Percentiles rank a stretch among this genome's conserved stretches.
phyloP scores from a whole-genome alignment of 805 yeast genomes.

The Komagataella populi region DNA sequence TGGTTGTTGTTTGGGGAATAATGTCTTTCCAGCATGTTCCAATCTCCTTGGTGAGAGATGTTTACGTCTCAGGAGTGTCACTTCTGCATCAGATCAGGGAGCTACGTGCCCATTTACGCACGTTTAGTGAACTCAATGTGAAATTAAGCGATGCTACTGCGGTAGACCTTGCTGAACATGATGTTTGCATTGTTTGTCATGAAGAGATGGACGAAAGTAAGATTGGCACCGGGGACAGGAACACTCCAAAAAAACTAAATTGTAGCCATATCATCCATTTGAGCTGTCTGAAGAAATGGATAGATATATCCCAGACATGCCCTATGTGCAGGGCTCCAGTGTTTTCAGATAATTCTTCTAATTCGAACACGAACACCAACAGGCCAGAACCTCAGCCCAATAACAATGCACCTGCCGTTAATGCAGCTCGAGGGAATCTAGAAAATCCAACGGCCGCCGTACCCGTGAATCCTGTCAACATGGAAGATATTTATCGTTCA shows the following conservation, averaged over 20 bases:
- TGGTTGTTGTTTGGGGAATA: constrained; percentile 31
- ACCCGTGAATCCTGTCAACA: neutral
- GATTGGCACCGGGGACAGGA: constrained; percentile 21
- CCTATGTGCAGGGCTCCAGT: constrained; percentile 82
- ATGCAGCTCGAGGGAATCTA: neutral
- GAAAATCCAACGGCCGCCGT: neutral
- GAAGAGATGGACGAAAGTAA: constrained; percentile 52
- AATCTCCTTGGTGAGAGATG: constrained; percentile 16
- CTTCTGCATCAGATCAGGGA: constrained; percentile 20
- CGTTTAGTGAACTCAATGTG: constrained; percentile 47
- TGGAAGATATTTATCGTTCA: neutral
- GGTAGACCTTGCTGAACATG: constrained; percentile 46
- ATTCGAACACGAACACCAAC: neutral
- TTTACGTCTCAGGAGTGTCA: constrained; percentile 13
- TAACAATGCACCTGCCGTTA: neutral
- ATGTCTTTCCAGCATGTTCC: constrained; percentile 20
- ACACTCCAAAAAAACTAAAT: constrained; percentile 56
- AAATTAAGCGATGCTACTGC: constrained; percentile 49
- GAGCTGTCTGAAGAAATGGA: constrained; percentile 87
- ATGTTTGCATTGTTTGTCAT: constrained; percentile 79
- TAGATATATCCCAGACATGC: constrained; percentile 84
- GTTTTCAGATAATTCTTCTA: constrained; percentile 16
- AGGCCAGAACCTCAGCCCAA: neutral
- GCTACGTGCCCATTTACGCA: constrained; percentile 25
- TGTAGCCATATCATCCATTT: constrained; percentile 86